Evolutionary conservation across 2,329 filamentous ascomycete genomes (phyloP).

Genomic region (Phoma sp.): DNA sequence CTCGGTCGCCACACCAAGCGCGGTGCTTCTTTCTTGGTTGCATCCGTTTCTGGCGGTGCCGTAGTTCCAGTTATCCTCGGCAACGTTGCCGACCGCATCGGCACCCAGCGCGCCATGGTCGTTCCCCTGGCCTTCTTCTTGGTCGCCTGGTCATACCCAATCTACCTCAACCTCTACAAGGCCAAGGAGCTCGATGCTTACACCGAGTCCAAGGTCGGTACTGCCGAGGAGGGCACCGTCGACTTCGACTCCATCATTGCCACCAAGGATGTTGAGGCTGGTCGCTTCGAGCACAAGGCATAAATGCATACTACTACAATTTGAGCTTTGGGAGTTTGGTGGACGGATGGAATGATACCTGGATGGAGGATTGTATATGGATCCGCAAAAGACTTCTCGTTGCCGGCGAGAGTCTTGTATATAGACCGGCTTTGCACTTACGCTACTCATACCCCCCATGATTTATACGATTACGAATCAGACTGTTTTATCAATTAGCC

Average conservation of each 20-base stretch:
- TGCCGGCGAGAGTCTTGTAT: conserved; percentile 13
- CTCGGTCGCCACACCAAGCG: conserved; percentile 52
- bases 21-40: conserved; percentile 48
- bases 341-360: conserved; percentile 13
- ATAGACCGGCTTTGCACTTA: conserved; percentile 21
- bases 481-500: background rate
- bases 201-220: conserved; percentile 41
- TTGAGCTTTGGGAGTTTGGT: conserved; percentile 6
- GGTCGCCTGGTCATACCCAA: conserved; percentile 45
- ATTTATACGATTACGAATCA: conserved; percentile 13
- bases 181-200: conserved; percentile 48
- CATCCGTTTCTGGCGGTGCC: conserved; percentile 48
- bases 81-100: conserved; percentile 45
- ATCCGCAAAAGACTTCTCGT: background rate
- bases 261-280: conserved; percentile 35
- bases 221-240: conserved; percentile 24
- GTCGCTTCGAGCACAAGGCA: conserved; percentile 26
- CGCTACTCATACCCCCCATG: conserved; percentile 16
- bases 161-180: conserved; percentile 48
- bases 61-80: conserved; percentile 47
- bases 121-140: conserved; percentile 46
- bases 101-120: conserved; percentile 46
- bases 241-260: conserved; percentile 37
- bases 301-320: background rate
- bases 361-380: conserved; percentile 6